These are phyloP conservation scores for Pichia phayaonensis DNA, from an alignment of 805 yeast genomes.

Conservation along the genomic window DNA sequence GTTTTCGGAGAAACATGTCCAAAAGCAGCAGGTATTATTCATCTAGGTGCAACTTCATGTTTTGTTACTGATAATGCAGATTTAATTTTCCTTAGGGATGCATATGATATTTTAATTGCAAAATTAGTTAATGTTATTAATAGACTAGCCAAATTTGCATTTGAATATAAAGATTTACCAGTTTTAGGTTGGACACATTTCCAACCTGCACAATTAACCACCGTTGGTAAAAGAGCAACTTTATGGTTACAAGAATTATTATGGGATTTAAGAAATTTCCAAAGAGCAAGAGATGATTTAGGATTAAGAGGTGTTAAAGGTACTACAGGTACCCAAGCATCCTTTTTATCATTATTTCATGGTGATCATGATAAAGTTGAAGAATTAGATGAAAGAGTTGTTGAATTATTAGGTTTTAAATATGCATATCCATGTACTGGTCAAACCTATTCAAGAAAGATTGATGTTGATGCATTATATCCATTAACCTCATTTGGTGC, in stretches of 20 bases:
- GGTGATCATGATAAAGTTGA: conserved; percentile 97
- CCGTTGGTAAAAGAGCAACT: conserved; percentile 97
- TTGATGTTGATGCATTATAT: conserved; percentile 87
- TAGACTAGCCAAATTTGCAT: conserved; percentile 80
- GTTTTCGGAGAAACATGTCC: conserved; percentile 90
- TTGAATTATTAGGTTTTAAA: conserved; percentile 87
- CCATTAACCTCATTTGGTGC: conserved; percentile 95
- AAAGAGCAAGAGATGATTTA: conserved; percentile 91
- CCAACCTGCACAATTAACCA: conserved; percentile 98
- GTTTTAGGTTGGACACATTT: conserved; percentile 99
- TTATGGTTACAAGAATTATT: conserved; percentile 95
- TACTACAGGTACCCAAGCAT: conserved; percentile 98
- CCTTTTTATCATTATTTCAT: conserved; percentile 89
- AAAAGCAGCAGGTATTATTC: conserved; percentile 95
- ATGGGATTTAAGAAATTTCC: conserved; percentile 96
- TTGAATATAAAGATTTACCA: conserved; percentile 89
- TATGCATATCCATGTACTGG: conserved; percentile 97
- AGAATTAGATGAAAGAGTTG: conserved; percentile 82
- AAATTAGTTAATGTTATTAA: conserved; percentile 93
- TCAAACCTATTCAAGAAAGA: conserved; percentile 97
- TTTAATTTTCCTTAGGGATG: conserved; percentile 91
- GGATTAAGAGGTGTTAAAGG: conserved; percentile 98
- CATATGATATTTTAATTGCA: conserved; percentile 87
- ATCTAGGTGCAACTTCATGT: conserved; percentile 97
- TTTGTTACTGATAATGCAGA: conserved; percentile 98